Conservation (phyloP, 768 basidiomycete genomes). For the Leccinum fibrillosum region DNA sequence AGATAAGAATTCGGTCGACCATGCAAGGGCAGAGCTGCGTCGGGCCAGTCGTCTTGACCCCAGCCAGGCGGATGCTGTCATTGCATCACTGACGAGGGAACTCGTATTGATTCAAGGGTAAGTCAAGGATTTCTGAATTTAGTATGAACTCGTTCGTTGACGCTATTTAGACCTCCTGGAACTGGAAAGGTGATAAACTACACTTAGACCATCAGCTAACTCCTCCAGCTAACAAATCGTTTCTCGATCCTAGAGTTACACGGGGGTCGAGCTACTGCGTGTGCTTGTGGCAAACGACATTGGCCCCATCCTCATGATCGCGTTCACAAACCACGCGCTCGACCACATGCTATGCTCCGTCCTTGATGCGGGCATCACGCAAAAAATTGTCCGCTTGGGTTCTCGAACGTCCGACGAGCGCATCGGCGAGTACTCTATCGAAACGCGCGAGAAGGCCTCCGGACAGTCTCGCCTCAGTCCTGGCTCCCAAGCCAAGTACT, state of each 20-base stretch:
- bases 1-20: constrained; percentile 41
- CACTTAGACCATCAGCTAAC: background rate
- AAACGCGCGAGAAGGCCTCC: constrained; percentile 49
- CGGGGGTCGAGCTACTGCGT: constrained; percentile 65
- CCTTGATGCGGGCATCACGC: constrained; percentile 62
- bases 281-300: constrained; percentile 55
- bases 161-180: constrained; percentile 60
- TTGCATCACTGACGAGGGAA: constrained; percentile 58
- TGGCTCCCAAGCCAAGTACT: constrained; percentile 32
- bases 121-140: constrained; percentile 5
- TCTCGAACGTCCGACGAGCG: constrained; percentile 59
- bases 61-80: constrained; percentile 67
- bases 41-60: constrained; percentile 56
- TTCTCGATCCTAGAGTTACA: constrained; percentile 47
- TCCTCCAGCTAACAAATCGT: background rate
- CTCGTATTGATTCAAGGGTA: constrained; percentile 73
- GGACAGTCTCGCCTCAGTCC: constrained; percentile 41
- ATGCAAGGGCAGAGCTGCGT: constrained; percentile 46
- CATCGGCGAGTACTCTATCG: constrained; percentile 58
- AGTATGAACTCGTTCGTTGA: background rate
- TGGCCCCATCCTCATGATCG: constrained; percentile 53
- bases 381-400: constrained; percentile 64
- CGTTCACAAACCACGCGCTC: constrained; percentile 78
- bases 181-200: constrained; percentile 59
- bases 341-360: constrained; percentile 69